Percentiles rank a stretch among this genome's conserved stretches.
phyloP scores from a whole-genome alignment of 306 rosid species.

The Vigna nakashimae region DNA sequence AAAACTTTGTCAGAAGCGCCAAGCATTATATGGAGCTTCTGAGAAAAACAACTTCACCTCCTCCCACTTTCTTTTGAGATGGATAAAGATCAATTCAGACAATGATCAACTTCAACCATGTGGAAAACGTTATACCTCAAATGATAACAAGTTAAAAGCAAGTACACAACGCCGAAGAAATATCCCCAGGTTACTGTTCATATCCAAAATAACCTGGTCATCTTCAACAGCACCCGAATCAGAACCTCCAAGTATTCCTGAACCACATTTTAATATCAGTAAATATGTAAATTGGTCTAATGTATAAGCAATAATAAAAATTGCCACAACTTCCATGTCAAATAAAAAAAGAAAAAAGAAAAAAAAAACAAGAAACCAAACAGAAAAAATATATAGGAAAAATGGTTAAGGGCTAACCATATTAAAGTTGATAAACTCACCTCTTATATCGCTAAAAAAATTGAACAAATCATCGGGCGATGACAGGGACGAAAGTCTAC shows the following conservation, averaged over 20 bases:
- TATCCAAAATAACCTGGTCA: conserved; percentile 84
- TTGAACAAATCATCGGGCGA: conserved; percentile 94
- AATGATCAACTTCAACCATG: not conserved
- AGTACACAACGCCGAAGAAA: conserved; percentile 87
- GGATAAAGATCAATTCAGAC: conserved; percentile 21
- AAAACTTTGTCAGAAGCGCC: not conserved
- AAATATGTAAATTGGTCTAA: conserved; percentile 4
- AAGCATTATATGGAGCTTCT: not conserved
- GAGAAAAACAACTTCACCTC: conserved; percentile 28
- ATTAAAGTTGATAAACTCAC: conserved; percentile 50
- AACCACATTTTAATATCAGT: conserved; percentile 29
- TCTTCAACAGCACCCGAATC: conserved; percentile 80
- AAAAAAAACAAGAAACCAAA: not conserved
- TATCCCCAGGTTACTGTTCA: conserved; percentile 79
- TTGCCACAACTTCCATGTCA: not conserved
- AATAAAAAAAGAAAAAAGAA: not conserved
- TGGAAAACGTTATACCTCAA: conserved; percentile 65
- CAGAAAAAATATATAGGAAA: not conserved
- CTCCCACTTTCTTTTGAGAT: conserved; percentile 11
- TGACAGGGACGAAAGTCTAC: conserved; percentile 66
- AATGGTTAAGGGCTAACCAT: conserved; percentile 2
- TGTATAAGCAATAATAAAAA: not conserved
- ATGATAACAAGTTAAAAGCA: conserved; percentile 86
- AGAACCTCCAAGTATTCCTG: conserved; percentile 82
- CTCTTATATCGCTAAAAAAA: conserved; percentile 82